Percentiles rank a stretch among this genome's conserved stretches.
Conservation (phyloP, 164 flowering plant genomes). For the grape (Vitis vinifera) region ASM3070453v1 NC_081812.1:18232501-18233000, state of each 20-base stretch:
- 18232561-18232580: background rate
- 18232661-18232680: conserved; percentile 69
- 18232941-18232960: no score
- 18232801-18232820: conserved; percentile 64
- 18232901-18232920: no score
- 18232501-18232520: conserved; percentile 65
- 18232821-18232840: conserved; percentile 12
- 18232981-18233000: no score
- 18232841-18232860: no score
- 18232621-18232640: conserved; percentile 45
- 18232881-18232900: no score
- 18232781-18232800: conserved; percentile 46
- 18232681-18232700: conserved; percentile 57
- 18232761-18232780: conserved; percentile 61
- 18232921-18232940: no score
- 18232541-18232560: background rate
- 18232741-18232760: conserved; percentile 60
- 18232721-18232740: conserved; percentile 41
- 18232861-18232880: no score
- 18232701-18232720: conserved; percentile 63
- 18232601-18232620: conserved; percentile 32
- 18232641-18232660: conserved; percentile 36
- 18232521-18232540: background rate
- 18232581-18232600: background rate
- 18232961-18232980: no score